Conservation (phyloP, 345 rosid species). For the Linum lewisii region DNA sequence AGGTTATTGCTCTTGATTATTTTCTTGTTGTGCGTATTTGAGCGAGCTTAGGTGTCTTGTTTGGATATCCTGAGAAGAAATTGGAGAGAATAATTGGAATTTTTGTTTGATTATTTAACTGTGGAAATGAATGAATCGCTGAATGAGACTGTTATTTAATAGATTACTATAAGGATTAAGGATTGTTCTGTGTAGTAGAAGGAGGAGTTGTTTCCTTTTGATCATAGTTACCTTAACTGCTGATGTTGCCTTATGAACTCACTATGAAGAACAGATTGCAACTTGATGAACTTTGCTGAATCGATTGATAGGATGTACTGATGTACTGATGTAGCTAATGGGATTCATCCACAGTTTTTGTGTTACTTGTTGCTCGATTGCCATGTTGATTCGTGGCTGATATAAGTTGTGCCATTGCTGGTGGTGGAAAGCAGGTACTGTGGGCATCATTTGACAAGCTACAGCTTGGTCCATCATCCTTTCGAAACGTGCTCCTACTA, state of each 20-base stretch:
- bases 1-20: slow-evolving; percentile 29
- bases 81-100: not conserved
- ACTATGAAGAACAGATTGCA: not conserved
- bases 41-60: not conserved
- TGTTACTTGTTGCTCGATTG: not conserved
- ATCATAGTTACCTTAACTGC: not conserved
- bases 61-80: slow-evolving; percentile 11
- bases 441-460: slow-evolving; percentile 84
- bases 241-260: not conserved
- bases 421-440: slow-evolving; percentile 56
- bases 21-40: not conserved
- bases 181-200: not conserved
- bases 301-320: too few species aligned
- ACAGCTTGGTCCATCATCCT: slow-evolving; percentile 47
- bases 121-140: not conserved
- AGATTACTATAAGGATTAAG: not conserved
- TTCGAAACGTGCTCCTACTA: slow-evolving; percentile 64
- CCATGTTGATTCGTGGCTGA: not conserved
- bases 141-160: not conserved
- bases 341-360: not conserved
- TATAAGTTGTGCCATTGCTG: not conserved
- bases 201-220: not conserved
- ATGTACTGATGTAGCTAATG: not conserved
- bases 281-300: not conserved
- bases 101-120: not conserved